phyloP scores from a whole-genome alignment of 2,329 filamentous ascomycete genomes.

The Colletotrichum godetiae region DNA sequence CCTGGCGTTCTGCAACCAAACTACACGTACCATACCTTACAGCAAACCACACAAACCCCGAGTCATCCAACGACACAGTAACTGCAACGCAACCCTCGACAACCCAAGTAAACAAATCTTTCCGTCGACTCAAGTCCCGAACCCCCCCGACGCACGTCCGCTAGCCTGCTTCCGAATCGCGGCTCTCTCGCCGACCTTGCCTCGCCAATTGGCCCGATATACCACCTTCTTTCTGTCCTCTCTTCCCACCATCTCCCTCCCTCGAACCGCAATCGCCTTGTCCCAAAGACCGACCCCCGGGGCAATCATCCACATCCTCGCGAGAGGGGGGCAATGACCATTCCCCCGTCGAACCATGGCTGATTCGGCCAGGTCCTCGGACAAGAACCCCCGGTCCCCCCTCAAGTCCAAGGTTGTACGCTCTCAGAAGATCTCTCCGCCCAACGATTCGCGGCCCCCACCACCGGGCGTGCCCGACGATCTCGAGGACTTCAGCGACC shows the following conservation, averaged over 20 bases:
- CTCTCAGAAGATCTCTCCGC: slow-evolving; percentile 63
- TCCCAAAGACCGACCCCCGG: slow-evolving; percentile 4
- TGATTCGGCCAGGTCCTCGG: slow-evolving; percentile 37
- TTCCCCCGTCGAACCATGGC: slow-evolving; percentile 36
- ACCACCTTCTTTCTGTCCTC: neutral
- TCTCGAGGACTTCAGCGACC: slow-evolving; percentile 38
- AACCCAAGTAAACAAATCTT: slow-evolving; percentile 14
- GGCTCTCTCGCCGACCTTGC: neutral
- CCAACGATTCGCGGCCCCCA: slow-evolving; percentile 44
- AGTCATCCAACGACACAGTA: slow-evolving; percentile 19
- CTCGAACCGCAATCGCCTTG: neutral
- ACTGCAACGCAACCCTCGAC: slow-evolving; percentile 20
- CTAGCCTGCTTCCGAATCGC: neutral
- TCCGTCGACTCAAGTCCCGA: slow-evolving; percentile 24
- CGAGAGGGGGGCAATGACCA: slow-evolving; percentile 35
- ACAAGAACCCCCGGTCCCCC: slow-evolving; percentile 34
- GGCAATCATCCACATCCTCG: slow-evolving; percentile 29
- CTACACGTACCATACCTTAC: neutral
- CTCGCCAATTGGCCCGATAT: slow-evolving; percentile 6
- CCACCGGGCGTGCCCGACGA: slow-evolving; percentile 36
- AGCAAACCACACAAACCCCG: slow-evolving; percentile 8
- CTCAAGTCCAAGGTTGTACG: slow-evolving; percentile 59
- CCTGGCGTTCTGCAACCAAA: slow-evolving; percentile 28
- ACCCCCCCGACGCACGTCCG: neutral
- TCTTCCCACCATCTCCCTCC: neutral